phyloP scores from a whole-genome alignment of 345 rosid species.

The Syzygium jambos region DNA sequence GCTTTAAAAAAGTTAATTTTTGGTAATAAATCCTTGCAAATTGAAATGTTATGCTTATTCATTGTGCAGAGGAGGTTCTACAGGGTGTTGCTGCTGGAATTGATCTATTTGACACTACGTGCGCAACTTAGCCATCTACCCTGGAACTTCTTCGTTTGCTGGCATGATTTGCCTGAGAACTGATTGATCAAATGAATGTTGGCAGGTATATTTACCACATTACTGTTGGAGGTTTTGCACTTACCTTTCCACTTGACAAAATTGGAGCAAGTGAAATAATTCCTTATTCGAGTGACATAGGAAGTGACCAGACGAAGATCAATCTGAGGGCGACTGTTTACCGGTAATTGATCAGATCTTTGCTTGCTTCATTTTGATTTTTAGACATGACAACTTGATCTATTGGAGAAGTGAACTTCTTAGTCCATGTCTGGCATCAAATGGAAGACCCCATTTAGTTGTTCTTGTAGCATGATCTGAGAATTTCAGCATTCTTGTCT shows the following conservation, averaged over 20 bases:
- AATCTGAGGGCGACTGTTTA: conserved; percentile 52
- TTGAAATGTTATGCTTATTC: neutral
- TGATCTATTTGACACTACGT: conserved; percentile 68
- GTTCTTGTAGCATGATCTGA: neutral
- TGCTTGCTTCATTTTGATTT: neutral
- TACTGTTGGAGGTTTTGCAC: conserved; percentile 64
- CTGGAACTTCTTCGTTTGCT: neutral
- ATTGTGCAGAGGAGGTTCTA: conserved; percentile 58
- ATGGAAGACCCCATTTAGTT: neutral
- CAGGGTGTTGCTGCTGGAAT: conserved; percentile 74
- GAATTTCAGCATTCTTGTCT: neutral
- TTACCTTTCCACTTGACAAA: conserved; percentile 37
- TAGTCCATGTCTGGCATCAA: neutral
- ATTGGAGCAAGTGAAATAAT: conserved; percentile 5
- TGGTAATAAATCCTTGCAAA: neutral
- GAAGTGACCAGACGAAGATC: conserved; percentile 40
- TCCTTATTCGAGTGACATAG: conserved; percentile 11
- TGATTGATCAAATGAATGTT: neutral
- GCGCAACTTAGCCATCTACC: conserved; percentile 6
- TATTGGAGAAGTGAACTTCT: neutral
- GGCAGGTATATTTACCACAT: conserved; percentile 65
- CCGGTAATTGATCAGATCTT: conserved; percentile 27
- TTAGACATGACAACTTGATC: neutral
- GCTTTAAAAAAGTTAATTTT: neutral
- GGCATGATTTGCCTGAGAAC: neutral